Percentiles rank a stretch among this genome's conserved stretches.
These are phyloP conservation scores for Lipomyces lipofer DNA, from an alignment of 805 yeast species.

Conservation along the genomic window DNA sequence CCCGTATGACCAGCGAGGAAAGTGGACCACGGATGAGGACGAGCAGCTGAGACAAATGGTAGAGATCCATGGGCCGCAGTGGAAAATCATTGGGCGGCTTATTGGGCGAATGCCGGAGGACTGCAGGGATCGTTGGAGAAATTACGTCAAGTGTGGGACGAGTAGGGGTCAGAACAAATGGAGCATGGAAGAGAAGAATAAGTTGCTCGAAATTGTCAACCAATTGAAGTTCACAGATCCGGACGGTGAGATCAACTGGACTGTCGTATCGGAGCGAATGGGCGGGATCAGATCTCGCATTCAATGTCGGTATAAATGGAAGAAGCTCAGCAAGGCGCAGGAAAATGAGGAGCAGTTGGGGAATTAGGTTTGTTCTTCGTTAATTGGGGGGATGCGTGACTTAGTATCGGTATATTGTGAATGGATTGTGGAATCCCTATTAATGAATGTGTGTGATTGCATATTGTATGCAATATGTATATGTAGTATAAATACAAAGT, in stretches of 20 bases:
- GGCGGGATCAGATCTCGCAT: slow-evolving; percentile 85
- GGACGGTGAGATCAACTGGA: slow-evolving; percentile 70
- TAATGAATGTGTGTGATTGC: no score
- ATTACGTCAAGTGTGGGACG: slow-evolving; percentile 87
- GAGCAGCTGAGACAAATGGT: slow-evolving; percentile 62
- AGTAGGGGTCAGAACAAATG: slow-evolving; percentile 76
- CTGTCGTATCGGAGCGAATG: slow-evolving; percentile 85
- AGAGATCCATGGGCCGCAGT: slow-evolving; percentile 70
- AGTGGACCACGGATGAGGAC: slow-evolving; percentile 87
- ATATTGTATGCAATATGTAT: no score
- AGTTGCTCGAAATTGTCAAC: slow-evolving; percentile 55
- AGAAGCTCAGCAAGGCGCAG: slow-evolving; percentile 50
- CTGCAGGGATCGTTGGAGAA: slow-evolving; percentile 95
- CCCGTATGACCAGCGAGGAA: slow-evolving; percentile 82
- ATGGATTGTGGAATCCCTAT: no score
- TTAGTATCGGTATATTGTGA: no score
- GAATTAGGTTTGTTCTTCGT: no score
- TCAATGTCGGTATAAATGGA: slow-evolving; percentile 96
- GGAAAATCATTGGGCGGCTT: slow-evolving; percentile 79
- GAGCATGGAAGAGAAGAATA: slow-evolving; percentile 70
- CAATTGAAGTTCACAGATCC: slow-evolving; percentile 48
- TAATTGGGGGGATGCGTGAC: no score
- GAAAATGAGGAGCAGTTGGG: no score
- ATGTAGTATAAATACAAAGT: no score
- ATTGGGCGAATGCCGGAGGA: slow-evolving; percentile 97